Evolutionary conservation across 2,329 filamentous ascomycete genomes (phyloP).

Genomic region (Aspergillus japonicus): DNA sequence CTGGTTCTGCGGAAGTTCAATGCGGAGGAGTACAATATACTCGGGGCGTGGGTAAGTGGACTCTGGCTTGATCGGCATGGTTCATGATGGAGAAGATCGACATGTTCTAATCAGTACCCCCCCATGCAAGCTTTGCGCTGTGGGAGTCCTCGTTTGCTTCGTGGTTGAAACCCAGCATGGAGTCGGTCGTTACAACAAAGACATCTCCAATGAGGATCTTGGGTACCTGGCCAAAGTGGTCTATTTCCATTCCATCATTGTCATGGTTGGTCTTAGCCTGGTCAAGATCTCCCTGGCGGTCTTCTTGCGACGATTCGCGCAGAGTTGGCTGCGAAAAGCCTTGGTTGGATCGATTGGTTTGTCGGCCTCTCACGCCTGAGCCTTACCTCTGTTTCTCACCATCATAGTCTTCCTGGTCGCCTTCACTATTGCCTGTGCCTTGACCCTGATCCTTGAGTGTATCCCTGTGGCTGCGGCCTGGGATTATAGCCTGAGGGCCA

Average conservation of each 20-base stretch:
- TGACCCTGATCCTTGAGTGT: slow-evolving; percentile 52
- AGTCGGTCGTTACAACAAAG: slow-evolving; percentile 47
- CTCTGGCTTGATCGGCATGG: neutral
- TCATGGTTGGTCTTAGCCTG: slow-evolving; percentile 46
- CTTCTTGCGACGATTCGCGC: slow-evolving; percentile 43
- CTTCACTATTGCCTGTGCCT: slow-evolving; percentile 39
- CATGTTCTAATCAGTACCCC: neutral
- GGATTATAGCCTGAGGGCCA: slow-evolving; percentile 38
- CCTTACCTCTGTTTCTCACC: neutral
- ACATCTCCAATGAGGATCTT: slow-evolving; percentile 36
- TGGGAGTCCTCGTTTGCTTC: slow-evolving; percentile 42
- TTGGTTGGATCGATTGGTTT: slow-evolving; percentile 37
- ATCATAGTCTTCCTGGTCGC: slow-evolving; percentile 30
- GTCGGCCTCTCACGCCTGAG: neutral
- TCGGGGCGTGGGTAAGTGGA: slow-evolving; percentile 40
- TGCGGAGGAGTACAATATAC: slow-evolving; percentile 51
- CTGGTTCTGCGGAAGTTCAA: slow-evolving; percentile 50
- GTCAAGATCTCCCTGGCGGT: slow-evolving; percentile 45
- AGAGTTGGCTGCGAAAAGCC: slow-evolving; percentile 31
- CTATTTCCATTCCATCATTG: slow-evolving; percentile 49
- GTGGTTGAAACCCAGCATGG: slow-evolving; percentile 47
- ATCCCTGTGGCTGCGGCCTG: slow-evolving; percentile 47
- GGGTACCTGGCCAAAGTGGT: slow-evolving; percentile 41
- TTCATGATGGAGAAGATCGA: neutral
- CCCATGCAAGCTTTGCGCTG: slow-evolving; percentile 20